These are phyloP conservation scores for Colletotrichum liriopes DNA, from an alignment of 2,329 filamentous ascomycete species.

Conservation along the genomic window DNA sequence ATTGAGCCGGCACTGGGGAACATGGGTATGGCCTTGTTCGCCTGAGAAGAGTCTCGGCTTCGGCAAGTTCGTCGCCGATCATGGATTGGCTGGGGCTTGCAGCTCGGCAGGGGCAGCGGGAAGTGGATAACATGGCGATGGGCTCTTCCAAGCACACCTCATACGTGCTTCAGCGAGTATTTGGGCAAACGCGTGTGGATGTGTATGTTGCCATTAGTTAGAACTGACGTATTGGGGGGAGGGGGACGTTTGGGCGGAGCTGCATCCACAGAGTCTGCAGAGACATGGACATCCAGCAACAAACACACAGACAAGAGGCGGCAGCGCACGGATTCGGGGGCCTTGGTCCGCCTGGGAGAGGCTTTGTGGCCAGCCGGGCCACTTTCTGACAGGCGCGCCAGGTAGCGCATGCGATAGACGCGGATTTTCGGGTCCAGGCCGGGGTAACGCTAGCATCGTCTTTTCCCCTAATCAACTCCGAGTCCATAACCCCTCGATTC, in stretches of 20 bases:
- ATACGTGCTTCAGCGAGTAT: not conserved
- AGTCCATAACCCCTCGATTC: not conserved
- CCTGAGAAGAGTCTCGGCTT: slow-evolving; percentile 28
- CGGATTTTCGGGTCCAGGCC: not conserved
- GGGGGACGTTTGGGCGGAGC: not conserved
- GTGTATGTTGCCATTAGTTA: not conserved
- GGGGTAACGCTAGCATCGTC: not conserved
- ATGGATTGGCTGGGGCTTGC: slow-evolving; percentile 20
- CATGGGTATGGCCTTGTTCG: slow-evolving; percentile 4
- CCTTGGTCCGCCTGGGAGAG: slow-evolving; percentile 41
- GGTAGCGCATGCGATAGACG: slow-evolving; percentile 29
- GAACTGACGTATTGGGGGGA: not conserved
- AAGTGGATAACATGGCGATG: not conserved
- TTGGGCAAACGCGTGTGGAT: not conserved
- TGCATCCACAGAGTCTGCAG: slow-evolving; percentile 8
- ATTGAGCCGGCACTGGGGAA: not conserved
- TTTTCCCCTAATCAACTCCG: not conserved
- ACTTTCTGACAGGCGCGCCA: slow-evolving; percentile 6
- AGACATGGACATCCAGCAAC: slow-evolving; percentile 14
- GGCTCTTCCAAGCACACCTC: not conserved
- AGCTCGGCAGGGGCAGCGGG: slow-evolving; percentile 16
- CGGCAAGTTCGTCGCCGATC: slow-evolving; percentile 34
- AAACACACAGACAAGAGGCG: slow-evolving; percentile 23
- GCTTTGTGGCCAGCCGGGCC: slow-evolving; percentile 45
- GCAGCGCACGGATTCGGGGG: slow-evolving; percentile 16